phyloP scores from a whole-genome alignment of 495 filamentous ascomycete genomes.

The Symbiotaphrina buchneri region DNA sequence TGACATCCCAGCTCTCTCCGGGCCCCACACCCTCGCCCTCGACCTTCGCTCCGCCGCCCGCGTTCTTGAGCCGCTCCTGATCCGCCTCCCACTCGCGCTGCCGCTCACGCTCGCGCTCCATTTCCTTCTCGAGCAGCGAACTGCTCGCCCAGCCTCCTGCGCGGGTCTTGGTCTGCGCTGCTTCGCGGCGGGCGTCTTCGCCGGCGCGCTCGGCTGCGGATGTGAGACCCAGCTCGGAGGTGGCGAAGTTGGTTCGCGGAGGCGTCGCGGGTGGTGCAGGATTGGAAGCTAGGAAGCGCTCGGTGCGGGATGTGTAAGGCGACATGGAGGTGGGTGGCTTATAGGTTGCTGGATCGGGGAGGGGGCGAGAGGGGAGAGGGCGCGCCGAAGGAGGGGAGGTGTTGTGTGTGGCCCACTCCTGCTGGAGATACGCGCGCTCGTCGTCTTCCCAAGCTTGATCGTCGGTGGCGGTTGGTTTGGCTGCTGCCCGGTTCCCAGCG shows the following conservation, averaged over 20 bases:
- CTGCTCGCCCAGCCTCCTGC: conserved; percentile 58
- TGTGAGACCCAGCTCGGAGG: conserved; percentile 21
- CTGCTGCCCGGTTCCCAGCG: not conserved
- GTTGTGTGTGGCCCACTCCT: conserved; percentile 1
- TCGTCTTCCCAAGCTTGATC: not conserved
- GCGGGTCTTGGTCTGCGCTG: conserved; percentile 43
- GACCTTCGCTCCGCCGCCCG: conserved; percentile 18
- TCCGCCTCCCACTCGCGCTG: conserved; percentile 88
- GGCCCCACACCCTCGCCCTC: conserved; percentile 28
- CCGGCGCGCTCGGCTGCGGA: conserved; percentile 39
- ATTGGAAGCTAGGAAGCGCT: conserved; percentile 27
- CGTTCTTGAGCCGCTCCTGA: conserved; percentile 48
- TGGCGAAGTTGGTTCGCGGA: conserved; percentile 29
- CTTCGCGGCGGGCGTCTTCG: conserved; percentile 41
- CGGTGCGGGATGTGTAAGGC: conserved; percentile 13
- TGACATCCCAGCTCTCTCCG: conserved; percentile 58
- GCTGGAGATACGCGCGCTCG: conserved; percentile 1
- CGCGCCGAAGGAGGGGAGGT: conserved; percentile 6
- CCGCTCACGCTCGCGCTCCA: conserved; percentile 83
- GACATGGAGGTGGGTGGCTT: conserved; percentile 14
- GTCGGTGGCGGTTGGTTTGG: not conserved
- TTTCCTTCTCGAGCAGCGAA: conserved; percentile 77
- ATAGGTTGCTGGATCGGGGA: conserved; percentile 26
- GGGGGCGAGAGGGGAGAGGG: conserved; percentile 18
- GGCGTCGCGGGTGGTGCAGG: conserved; percentile 21